Evolutionary conservation across 176 grass and related monocot genomes (phyloP), one percentile per base, ranked within the genome.

Genomic region (Rhynchospora pubera): DNA sequence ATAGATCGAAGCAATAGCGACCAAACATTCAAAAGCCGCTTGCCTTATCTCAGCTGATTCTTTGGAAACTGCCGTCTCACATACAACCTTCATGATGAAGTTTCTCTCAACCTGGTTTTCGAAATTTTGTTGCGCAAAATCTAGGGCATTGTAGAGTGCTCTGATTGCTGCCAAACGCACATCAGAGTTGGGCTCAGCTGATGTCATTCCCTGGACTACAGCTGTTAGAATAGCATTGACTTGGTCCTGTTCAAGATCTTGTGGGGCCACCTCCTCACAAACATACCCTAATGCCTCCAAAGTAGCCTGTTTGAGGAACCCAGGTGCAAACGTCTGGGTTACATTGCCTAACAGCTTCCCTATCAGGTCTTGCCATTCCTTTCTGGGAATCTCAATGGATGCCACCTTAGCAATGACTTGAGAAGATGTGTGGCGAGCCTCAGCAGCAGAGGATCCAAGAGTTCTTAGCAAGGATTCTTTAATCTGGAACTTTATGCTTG

Each of bases 341-440:
- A 94, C 93, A 53, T 90, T 92, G 57, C 69, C 65, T 86, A 97
- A 63, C 45, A 97, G 87, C 82, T 87, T 84, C 24, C 63, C 84
- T 84, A 97, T 90, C 50, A 92, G 94, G 11, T 97, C 94, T 85
- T 93, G 89, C 94, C 94, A 97, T 87, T 97, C 94, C 67, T 81
- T 80, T 5, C 94, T 91, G 30, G 94, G 89, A 77, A 97, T 86
- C 85, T 97, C 94, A 84, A 97, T 94, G 3, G 94, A 92, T 64
- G 94, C 94, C 85, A 97, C 80, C 88, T 97, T 97, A 10, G 94
- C 94, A 90, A 94, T 89, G 57, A 94, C 91, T 89, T 97, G 94
- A n/a, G 91, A 93, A 65, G 94, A 97, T 46, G 91, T 86, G 51
- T 94, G 94, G 8, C 94, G 89, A 61, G 91, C 94, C 77, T 92